Conservation (phyloP, 495 filamentous ascomycete species). For the Aspergillus asperescens region DNA sequence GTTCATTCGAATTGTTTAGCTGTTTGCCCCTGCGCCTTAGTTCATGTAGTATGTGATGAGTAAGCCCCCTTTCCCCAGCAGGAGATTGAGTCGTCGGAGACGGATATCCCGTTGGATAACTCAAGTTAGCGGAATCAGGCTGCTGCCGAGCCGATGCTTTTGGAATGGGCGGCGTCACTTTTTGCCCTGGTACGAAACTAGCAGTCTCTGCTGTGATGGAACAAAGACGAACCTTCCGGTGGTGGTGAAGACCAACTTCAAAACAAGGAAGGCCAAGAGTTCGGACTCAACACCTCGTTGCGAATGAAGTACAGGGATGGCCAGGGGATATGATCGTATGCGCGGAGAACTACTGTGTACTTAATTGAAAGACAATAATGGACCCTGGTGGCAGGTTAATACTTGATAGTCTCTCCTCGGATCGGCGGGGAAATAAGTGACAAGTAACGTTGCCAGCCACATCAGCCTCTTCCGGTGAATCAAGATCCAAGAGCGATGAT, state of each 20-base stretch:
- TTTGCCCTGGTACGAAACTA: not conserved
- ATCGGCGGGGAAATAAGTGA: not conserved
- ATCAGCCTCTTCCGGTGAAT: constrained; percentile 15
- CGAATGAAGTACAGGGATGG: not conserved
- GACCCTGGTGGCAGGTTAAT: not conserved
- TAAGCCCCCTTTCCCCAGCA: not conserved
- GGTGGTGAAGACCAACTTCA: constrained; percentile 3
- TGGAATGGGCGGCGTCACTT: not conserved
- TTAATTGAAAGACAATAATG: too few species aligned
- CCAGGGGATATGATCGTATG: too few species aligned
- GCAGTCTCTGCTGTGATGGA: not conserved
- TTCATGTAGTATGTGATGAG: constrained; percentile 3
- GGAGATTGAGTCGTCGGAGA: not conserved
- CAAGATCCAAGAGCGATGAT: not conserved
- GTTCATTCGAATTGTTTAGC: constrained; percentile 9
- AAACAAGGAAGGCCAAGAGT: constrained; percentile 2
- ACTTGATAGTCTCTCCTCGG: not conserved
- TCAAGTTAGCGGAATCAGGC: not conserved
- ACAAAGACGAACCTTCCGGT: not conserved
- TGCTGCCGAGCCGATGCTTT: not conserved
- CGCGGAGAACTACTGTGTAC: too few species aligned
- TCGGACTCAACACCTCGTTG: not conserved
- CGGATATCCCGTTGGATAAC: not conserved
- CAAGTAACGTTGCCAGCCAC: constrained; percentile 16
- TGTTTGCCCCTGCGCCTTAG: constrained; percentile 3